Evolutionary conservation across 306 rosid species (phyloP).

Genomic region (Quercus alba): DNA sequence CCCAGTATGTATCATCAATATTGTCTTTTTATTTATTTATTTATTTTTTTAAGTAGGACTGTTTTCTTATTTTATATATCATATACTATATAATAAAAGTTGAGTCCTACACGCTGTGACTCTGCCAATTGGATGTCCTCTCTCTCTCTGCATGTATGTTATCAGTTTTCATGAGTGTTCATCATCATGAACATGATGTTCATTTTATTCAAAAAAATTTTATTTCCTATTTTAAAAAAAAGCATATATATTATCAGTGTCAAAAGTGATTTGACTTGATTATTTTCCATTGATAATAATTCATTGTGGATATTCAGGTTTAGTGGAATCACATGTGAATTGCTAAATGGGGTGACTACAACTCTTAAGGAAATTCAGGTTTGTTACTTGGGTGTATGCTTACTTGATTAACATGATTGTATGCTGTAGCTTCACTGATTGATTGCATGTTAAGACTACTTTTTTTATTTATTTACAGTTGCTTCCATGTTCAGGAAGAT

Average conservation of each 20-base stretch:
- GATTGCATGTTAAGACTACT: slow-evolving; percentile 25
- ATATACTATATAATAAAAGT: no score
- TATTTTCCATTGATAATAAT: neutral
- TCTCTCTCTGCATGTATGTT: neutral
- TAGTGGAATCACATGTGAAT: slow-evolving; percentile 91
- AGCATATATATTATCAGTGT: no score
- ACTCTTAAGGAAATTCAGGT: slow-evolving; percentile 90
- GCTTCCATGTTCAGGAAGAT: slow-evolving; percentile 58
- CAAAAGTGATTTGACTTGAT: neutral
- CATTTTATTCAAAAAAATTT: no score
- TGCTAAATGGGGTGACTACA: slow-evolving; percentile 84
- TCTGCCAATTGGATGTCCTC: neutral
- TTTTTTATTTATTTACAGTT: slow-evolving; percentile 34
- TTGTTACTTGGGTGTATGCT: slow-evolving; percentile 24
- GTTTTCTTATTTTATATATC: no score
- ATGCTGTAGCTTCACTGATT: slow-evolving; percentile 8
- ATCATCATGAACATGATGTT: no score
- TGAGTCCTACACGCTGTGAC: no score
- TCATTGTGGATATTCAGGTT: slow-evolving; percentile 43
- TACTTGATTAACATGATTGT: neutral
- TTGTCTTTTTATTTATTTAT: neutral
- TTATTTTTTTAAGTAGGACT: no score
- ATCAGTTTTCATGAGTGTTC: no score
- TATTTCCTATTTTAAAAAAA: no score
- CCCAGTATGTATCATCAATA: neutral